Evolutionary conservation across 2,329 filamentous ascomycete species (phyloP), one percentile per base, ranked within the genome.

Genomic region (Epicoccum sorghinum): DNA sequence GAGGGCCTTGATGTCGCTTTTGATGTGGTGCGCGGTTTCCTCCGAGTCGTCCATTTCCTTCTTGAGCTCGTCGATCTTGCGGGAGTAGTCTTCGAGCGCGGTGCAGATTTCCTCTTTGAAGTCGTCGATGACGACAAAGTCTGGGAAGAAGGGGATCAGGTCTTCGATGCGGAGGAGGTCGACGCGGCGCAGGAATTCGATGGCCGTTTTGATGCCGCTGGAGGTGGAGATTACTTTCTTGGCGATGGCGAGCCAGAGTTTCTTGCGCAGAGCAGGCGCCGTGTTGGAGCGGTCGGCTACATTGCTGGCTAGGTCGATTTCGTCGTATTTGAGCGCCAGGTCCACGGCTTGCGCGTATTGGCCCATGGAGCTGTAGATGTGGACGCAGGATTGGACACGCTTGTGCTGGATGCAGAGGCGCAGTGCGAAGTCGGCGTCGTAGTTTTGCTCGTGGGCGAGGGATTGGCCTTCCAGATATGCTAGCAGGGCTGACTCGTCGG

Each of bases 101-200:
- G 86, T 82, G 77, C 95, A 99, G 33, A 99, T 98, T 73, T 99
- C 95, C 60, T 98, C 93, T 72, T 98, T 97, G 83, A 99, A 99
- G 74, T 98, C 95, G 71, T 99, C 95, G 58, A 99, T 98, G 46
- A 98, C 90, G 23, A 98, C 92, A 71, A 99, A 99, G 73, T 99
- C 95, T 0, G 95, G 95, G 77, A 99, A 99, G 80, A 99, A 97
- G 0, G 95, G 95, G 36, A 99, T 98, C 27, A 99, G 78, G 68
- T 99, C 95, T 77, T 99, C 95, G 60, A 99, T 99, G 59, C 89
- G 89, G 43, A 99, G 84, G 10, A 98, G 82, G 57, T 97, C 92
- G 72, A 93, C 97, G 8, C 91, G 88, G 64, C 91, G 91, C 10
- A 98, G 82, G 69, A 99, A 97, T 58, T 96, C 91, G 62, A 99